These are phyloP conservation scores for Mycena kentingensis DNA, from an alignment of 768 basidiomycete species.

Conservation along the genomic window DNA sequence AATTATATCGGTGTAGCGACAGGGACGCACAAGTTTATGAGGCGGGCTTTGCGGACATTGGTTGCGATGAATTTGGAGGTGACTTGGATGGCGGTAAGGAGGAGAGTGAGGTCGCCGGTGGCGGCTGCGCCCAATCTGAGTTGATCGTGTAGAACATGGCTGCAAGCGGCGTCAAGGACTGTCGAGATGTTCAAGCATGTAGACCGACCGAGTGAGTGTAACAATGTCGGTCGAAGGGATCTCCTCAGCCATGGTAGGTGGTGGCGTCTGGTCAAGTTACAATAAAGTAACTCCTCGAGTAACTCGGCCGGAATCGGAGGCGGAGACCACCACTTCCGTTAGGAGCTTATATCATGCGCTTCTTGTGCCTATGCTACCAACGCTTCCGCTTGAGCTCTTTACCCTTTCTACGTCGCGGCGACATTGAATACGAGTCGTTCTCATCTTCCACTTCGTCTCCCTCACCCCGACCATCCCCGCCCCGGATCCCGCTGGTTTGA, in stretches of 20 bases:
- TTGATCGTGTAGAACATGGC: slow-evolving; percentile 89
- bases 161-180: slow-evolving; percentile 29
- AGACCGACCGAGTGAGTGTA: slow-evolving; percentile 94
- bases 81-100: slow-evolving; percentile 94
- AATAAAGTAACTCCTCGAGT: neutral
- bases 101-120: slow-evolving; percentile 91
- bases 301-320: neutral
- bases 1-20: slow-evolving; percentile 1
- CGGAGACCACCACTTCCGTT: slow-evolving; percentile 12
- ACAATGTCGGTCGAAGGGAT: slow-evolving; percentile 83
- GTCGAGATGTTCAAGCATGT: slow-evolving; percentile 25
- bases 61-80: slow-evolving; percentile 98
- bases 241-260: slow-evolving; percentile 54
- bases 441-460: slow-evolving; percentile 66
- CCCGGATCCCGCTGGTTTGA: slow-evolving; percentile 42
- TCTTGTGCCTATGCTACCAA: slow-evolving; percentile 32
- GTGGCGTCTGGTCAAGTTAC: slow-evolving; percentile 26
- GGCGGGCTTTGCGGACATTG: slow-evolving; percentile 93
- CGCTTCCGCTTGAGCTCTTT: slow-evolving; percentile 70
- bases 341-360: slow-evolving; percentile 14
- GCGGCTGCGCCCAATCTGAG: slow-evolving; percentile 78
- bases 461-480: slow-evolving; percentile 52
- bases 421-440: slow-evolving; percentile 65
- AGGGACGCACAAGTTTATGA: slow-evolving; percentile 88
- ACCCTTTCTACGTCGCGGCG: slow-evolving; percentile 68